phyloP scores from a whole-genome alignment of 768 basidiomycete species.

The Lepiota venenata region DNA sequence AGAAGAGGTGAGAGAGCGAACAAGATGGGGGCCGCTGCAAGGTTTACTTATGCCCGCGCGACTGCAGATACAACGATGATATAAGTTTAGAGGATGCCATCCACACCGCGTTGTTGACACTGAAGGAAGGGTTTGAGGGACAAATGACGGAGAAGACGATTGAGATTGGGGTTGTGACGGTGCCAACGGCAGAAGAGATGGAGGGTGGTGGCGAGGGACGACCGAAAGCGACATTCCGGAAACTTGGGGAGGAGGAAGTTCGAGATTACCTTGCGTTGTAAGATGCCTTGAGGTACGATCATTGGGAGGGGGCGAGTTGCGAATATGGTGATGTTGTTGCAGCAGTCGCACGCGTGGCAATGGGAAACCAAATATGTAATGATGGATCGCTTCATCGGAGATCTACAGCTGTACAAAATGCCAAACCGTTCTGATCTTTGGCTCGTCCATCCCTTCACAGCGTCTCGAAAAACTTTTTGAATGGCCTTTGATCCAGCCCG shows the following conservation, averaged over 20 bases:
- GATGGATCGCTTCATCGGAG: conserved; percentile 1
- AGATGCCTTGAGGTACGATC: conserved; percentile 13
- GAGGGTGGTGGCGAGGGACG: conserved; percentile 71
- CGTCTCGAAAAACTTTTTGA: conserved; percentile 1
- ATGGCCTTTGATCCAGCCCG: not conserved
- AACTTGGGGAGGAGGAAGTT: conserved; percentile 95
- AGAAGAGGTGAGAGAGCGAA: conserved; percentile 76
- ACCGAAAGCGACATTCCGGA: conserved; percentile 88
- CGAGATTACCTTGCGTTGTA: conserved; percentile 91
- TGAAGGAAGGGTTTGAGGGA: conserved; percentile 99
- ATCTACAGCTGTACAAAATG: not conserved
- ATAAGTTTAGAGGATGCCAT: conserved; percentile 98
- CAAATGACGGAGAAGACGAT: conserved; percentile 99
- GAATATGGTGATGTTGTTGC: no score
- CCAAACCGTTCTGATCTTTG: conserved; percentile 8
- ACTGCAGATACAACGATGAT: conserved; percentile 92
- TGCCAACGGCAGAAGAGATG: conserved; percentile 69
- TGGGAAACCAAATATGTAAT: no score
- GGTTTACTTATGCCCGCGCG: conserved; percentile 18
- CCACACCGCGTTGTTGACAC: conserved; percentile 94
- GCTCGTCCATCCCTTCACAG: not conserved
- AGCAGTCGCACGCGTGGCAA: no score
- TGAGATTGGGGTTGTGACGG: conserved; percentile 95
- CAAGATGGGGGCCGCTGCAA: conserved; percentile 16
- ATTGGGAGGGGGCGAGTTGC: not conserved